phyloP scores from a whole-genome alignment of 106 monocot genomes.

The Platanthera zijinensis region DNA sequence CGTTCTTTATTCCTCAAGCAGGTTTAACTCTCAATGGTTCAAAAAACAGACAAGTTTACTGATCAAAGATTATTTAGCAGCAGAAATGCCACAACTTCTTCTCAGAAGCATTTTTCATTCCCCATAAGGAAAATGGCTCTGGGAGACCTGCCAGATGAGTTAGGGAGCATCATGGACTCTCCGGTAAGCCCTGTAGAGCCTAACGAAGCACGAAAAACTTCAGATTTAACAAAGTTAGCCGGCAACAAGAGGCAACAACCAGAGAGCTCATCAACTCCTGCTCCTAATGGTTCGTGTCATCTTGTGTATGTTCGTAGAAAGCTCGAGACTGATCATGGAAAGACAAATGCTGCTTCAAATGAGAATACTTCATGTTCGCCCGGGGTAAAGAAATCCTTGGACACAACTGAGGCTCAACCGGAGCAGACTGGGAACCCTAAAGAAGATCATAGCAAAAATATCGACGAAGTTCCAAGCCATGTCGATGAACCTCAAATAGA shows the following conservation, averaged over 20 bases:
- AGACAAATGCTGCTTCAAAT: slow-evolving; percentile 6
- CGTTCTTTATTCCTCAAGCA: background rate
- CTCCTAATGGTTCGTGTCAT: slow-evolving; percentile 27
- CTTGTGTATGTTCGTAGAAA: slow-evolving; percentile 74
- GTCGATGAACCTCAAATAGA: background rate
- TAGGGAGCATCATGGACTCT: slow-evolving; percentile 4
- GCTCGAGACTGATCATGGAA: slow-evolving; percentile 50
- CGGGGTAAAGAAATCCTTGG: background rate
- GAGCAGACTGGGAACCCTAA: background rate
- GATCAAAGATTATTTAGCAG: background rate
- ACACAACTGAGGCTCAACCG: background rate
- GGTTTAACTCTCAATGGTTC: slow-evolving; percentile 4
- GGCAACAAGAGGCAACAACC: slow-evolving; percentile 52
- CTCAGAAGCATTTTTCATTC: background rate
- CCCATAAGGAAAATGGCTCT: slow-evolving; percentile 1
- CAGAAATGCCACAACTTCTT: slow-evolving; percentile 4
- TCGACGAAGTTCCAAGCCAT: background rate
- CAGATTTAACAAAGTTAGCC: slow-evolving; percentile 17
- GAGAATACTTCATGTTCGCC: background rate
- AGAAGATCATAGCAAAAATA: background rate
- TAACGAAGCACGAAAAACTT: slow-evolving; percentile 21
- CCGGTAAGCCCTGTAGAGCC: slow-evolving; percentile 19
- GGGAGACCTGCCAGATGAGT: slow-evolving; percentile 1
- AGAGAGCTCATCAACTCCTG: slow-evolving; percentile 27
- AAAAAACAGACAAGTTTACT: background rate